Base-by-base conservation (phyloP, 371 early-diverging fungal species). In the Circinella minor region DNA sequence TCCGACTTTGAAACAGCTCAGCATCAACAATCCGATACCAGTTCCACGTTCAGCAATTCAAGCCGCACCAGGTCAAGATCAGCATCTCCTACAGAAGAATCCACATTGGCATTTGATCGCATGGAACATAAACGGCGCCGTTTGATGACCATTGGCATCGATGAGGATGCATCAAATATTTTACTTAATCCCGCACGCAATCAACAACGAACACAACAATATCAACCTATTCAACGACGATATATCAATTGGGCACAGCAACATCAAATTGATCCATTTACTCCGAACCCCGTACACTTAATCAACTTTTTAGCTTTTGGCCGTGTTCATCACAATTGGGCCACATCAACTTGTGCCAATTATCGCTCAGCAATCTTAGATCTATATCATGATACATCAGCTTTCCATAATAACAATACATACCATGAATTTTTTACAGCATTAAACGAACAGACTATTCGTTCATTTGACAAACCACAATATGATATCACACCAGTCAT, bases 231-330 rank as follows among this genome's bases (percentile, higher is more conserved):
- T 61, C 65, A 65, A 65, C 18, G 18, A 1, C 34, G 34, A 5
- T 70, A 39, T 39, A 39, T 49, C 6, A 3, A 15, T 1, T 70
- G 70, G 70, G 55, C 55, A 7, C 3, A 7, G 27, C 34, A 17
- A 8, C 59, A 63, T 13, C 14, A 61, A 3, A 20, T 67, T 1
- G 43, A 71, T 47, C 65, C 59, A 20, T 49, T 60, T 11, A 39
- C 17, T 0, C 64, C 68, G 3, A 20, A 15, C 14, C 36, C 68
- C 7, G 36, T n/a, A 6, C 39, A 46, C 1, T 37, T 74, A 7
- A 9, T 74, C 65, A 70, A 65, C 54, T 74, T 68, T 65, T 27
- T 70, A 34, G 66, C 67, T 0, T 47, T 51, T 59, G 64, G 60
- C 5, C 65, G 34, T 18, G 43, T 18, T 6, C 18, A 68, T 11